These are phyloP conservation scores for Auriculariales sp. DNA, from an alignment of 768 basidiomycete species.

Conservation along the genomic window DNA sequence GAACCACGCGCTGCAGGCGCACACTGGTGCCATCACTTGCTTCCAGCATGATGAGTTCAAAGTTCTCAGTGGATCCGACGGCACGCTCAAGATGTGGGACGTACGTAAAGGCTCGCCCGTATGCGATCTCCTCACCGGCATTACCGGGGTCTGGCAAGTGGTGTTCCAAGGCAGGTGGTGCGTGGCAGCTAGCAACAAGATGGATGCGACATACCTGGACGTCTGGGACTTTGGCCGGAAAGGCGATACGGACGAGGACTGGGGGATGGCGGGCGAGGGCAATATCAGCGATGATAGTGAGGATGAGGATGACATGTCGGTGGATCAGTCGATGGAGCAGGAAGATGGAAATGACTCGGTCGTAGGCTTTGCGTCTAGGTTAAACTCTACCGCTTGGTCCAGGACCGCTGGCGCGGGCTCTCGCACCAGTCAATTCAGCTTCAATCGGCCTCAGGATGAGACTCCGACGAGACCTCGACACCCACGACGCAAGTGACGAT, in stretches of 20 bases:
- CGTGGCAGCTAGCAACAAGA: constrained; percentile 82
- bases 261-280: constrained; percentile 65
- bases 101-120: constrained; percentile 73
- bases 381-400: too few relatives aligned
- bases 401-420: too few relatives aligned
- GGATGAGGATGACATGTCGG: constrained; percentile 32
- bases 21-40: constrained; percentile 97
- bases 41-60: constrained; percentile 99
- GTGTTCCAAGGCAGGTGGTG: constrained; percentile 89
- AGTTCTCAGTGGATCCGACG: constrained; percentile 88
- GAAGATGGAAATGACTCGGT: too few relatives aligned
- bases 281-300: constrained; percentile 56
- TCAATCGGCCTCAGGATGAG: too few relatives aligned
- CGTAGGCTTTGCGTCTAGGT: too few relatives aligned
- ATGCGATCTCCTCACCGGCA: constrained; percentile 77
- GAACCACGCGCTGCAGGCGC: constrained; percentile 71
- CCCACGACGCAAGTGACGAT: too few relatives aligned
- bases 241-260: constrained; percentile 43
- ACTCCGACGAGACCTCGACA: too few relatives aligned
- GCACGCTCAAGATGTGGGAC: constrained; percentile 97
- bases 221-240: constrained; percentile 83
- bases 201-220: constrained; percentile 64
- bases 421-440: too few relatives aligned
- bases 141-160: constrained; percentile 96
- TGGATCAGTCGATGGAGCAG: constrained; percentile 20